Conservation (phyloP, 1,284 basidiomycete species). For the Rhodotorula sp. region DNA sequence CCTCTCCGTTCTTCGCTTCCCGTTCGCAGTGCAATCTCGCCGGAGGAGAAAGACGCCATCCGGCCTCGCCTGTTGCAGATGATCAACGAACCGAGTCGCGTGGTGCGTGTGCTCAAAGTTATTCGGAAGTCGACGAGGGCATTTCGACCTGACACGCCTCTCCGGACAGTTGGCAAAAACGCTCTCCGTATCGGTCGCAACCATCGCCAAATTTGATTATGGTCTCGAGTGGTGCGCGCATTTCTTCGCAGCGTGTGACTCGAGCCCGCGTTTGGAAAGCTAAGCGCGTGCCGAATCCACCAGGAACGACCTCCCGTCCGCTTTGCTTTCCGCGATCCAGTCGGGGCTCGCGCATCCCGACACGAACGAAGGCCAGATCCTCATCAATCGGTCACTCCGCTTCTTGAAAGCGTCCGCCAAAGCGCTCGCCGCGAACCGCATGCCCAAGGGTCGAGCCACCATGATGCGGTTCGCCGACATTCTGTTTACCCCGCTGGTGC, state of each 20-base stretch:
- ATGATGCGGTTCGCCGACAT: constrained; percentile 30
- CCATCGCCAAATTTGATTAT: constrained; percentile 42
- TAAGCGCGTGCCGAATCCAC: no score
- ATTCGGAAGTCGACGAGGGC: background rate
- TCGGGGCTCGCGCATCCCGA: constrained; percentile 18
- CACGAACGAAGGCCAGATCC: constrained; percentile 16
- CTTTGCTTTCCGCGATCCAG: constrained; percentile 36
- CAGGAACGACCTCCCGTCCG: constrained; percentile 41
- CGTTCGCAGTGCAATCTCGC: constrained; percentile 27
- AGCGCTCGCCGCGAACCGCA: constrained; percentile 42
- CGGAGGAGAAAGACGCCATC: constrained; percentile 36
- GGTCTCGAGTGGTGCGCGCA: constrained; percentile 37
- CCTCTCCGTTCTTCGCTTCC: background rate
- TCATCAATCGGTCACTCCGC: constrained; percentile 40
- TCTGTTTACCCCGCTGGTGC: constrained; percentile 25
- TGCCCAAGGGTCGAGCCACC: constrained; percentile 33
- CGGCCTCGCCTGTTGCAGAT: constrained; percentile 36
- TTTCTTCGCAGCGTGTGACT: background rate
- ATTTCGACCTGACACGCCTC: background rate
- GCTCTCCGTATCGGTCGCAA: constrained; percentile 41
- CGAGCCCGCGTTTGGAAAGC: no score
- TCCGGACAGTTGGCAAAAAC: constrained; percentile 39
- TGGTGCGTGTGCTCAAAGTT: constrained; percentile 20
- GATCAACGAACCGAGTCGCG: constrained; percentile 38
- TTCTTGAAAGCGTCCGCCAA: constrained; percentile 41